These are phyloP conservation scores for Aspergillus fischeri DNA, from an alignment of 2,329 filamentous ascomycete genomes.

Conservation along the genomic window DNA sequence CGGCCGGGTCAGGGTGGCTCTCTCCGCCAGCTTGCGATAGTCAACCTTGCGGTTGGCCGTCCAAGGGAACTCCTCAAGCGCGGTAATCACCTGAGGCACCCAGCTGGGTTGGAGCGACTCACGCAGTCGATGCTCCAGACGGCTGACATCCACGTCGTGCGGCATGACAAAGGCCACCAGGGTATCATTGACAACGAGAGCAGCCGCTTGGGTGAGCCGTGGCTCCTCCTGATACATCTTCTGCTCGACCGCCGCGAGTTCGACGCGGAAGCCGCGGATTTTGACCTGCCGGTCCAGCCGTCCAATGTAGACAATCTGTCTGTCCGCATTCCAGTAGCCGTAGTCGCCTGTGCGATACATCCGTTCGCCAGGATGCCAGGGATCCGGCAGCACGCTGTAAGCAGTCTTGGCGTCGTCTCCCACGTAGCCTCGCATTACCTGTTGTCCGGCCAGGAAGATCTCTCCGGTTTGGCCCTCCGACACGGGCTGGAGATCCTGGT, in stretches of 20 bases:
- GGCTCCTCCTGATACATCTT: background rate
- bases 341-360: slow-evolving; percentile 2
- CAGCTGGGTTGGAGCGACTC: background rate
- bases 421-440: background rate
- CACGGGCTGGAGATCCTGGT: background rate
- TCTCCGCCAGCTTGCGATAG: background rate
- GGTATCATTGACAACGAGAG: background rate
- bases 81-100: background rate
- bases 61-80: background rate
- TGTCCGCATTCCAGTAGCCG: background rate
- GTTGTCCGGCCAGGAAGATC: slow-evolving; percentile 1
- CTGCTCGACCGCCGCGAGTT: background rate
- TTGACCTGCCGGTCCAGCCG: slow-evolving; percentile 1
- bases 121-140: background rate
- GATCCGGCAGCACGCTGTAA: background rate
- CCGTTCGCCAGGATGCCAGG: background rate
- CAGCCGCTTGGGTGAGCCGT: background rate
- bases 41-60: background rate
- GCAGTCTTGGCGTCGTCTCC: background rate
- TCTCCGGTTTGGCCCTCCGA: background rate
- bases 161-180: background rate
- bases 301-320: background rate
- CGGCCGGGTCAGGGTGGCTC: background rate
- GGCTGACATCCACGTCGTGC: background rate
- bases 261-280: background rate